Evolutionary conservation across 192 early-diverging fungal species (phyloP), one percentile per base, ranked within the genome.

Genomic region (Rhizoclosmatium sp.): DNA sequence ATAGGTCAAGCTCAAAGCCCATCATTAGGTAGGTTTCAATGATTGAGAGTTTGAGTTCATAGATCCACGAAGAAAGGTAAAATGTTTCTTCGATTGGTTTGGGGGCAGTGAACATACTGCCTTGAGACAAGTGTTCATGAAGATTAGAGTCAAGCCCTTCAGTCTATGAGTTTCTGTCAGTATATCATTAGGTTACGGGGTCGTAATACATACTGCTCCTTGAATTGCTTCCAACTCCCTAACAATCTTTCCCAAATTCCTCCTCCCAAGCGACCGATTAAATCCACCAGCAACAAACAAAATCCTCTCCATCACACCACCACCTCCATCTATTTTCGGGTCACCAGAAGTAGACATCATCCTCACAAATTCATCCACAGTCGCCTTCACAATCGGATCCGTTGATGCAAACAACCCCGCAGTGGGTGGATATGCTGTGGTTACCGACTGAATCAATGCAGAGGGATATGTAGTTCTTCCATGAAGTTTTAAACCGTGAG

Each of bases 1-100:
- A 80, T 21, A 80, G n/a, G 0, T 80, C 64, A 10, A 73, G 71
- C 46, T 80, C 78, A 56, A 80, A 80, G 44, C 78, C 78, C 78
- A 80, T 80, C 19, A 66, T 23, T 12, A 72, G 59, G 16, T 71
- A 72, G 3, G 31, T 62, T 51, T 72, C 59, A 16, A 80, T 69
- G 42, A 74, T 48, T 4, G 40, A 31, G 23, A 80, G 44, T 41
- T 80, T 80, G 70, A 73, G 47, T 40, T 73, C 59, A 58, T 80
- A 80, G 60, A 65, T 64, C 59, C 59, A 71, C 47, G 78, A 80
- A 9, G 78, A 80, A 10, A 80, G 51, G 47, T 80, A 80, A 47
- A 65, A 80, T 56, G 69, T 44, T 23, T 73, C 21, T 21, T 47
- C 59, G 41, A 44, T 12, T 75, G 4, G 10, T 21, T 14, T 19